Evolutionary conservation across 176 grass and related monocot genomes (phyloP).

Genomic region (Saccharum spontaneum): DNA sequence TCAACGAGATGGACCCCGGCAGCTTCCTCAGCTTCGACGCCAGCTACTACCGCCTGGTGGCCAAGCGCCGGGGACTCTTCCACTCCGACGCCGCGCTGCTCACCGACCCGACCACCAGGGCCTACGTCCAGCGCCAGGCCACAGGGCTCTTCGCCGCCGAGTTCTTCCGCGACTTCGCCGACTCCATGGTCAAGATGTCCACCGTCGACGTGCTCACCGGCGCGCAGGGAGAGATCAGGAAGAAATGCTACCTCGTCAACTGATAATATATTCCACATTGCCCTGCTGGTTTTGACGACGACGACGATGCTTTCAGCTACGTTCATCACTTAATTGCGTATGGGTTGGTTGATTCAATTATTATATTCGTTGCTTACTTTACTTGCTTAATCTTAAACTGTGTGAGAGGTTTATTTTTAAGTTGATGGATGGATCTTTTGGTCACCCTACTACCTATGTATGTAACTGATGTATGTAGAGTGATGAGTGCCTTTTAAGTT

Average conservation of each 20-base stretch:
- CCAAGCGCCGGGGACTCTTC: conserved; percentile 57
- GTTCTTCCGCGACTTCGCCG: conserved; percentile 61
- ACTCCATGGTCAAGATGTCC: conserved; percentile 72
- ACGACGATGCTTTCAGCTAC: background rate
- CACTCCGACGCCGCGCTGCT: conserved; percentile 77
- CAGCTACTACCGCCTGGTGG: conserved; percentile 58
- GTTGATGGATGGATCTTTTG: background rate
- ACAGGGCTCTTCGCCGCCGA: conserved; percentile 26
- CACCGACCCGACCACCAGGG: conserved; percentile 42
- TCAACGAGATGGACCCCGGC: conserved; percentile 79
- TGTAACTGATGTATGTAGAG: conserved; percentile 1
- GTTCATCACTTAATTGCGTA: background rate
- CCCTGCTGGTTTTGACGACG: background rate
- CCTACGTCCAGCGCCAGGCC: conserved; percentile 61
- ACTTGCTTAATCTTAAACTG: background rate
- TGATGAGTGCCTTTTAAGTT: background rate
- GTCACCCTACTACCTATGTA: too few relatives aligned
- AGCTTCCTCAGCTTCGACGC: conserved; percentile 86
- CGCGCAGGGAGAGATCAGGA: conserved; percentile 59
- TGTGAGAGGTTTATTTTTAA: background rate
- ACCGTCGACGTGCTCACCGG: conserved; percentile 55
- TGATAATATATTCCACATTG: background rate
- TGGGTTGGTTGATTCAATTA: background rate
- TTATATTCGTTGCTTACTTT: background rate
- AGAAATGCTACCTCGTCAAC: conserved; percentile 56